A percentile compares a stretch with the other conserved stretches of the same genome.
Evolutionary conservation across 2,329 filamentous ascomycete genomes (phyloP).

Genomic region (Colletotrichum filicis): DNA sequence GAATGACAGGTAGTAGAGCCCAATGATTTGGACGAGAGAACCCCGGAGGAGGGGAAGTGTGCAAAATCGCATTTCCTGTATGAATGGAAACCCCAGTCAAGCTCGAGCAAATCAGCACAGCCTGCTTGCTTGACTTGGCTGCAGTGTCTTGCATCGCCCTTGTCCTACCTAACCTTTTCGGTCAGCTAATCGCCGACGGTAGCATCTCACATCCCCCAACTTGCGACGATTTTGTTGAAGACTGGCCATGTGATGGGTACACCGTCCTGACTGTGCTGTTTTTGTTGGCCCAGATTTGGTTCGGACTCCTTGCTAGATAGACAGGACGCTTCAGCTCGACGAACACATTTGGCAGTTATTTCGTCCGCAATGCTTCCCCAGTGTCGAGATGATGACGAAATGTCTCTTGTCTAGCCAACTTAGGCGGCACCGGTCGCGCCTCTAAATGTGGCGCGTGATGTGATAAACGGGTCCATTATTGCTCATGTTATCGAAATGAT

Average conservation of each 20-base stretch:
- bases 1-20: slow-evolving; percentile 3
- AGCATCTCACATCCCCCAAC: not conserved
- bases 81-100: not conserved
- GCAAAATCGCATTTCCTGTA: not conserved
- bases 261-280: not conserved
- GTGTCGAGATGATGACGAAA: slow-evolving; percentile 20
- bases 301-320: not conserved
- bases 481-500: slow-evolving; percentile 4
- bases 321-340: not conserved
- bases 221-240: slow-evolving; percentile 10
- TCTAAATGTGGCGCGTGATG: slow-evolving; percentile 25
- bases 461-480: slow-evolving; percentile 13
- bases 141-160: slow-evolving; percentile 34
- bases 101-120: slow-evolving; percentile 18
- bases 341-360: not conserved
- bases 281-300: slow-evolving; percentile 4
- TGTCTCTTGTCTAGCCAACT: slow-evolving; percentile 27
- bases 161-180: slow-evolving; percentile 35
- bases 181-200: slow-evolving; percentile 16
- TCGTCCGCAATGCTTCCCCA: not conserved
- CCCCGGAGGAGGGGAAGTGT: not conserved
- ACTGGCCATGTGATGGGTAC: slow-evolving; percentile 11
- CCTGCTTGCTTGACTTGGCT: slow-evolving; percentile 32
- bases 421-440: not conserved
- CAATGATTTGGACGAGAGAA: slow-evolving; percentile 25